Evolutionary conservation across 352 stramenopile species (phyloP), one percentile per base, ranked within the genome.

Genomic region (Globisporangium polare): DNA sequence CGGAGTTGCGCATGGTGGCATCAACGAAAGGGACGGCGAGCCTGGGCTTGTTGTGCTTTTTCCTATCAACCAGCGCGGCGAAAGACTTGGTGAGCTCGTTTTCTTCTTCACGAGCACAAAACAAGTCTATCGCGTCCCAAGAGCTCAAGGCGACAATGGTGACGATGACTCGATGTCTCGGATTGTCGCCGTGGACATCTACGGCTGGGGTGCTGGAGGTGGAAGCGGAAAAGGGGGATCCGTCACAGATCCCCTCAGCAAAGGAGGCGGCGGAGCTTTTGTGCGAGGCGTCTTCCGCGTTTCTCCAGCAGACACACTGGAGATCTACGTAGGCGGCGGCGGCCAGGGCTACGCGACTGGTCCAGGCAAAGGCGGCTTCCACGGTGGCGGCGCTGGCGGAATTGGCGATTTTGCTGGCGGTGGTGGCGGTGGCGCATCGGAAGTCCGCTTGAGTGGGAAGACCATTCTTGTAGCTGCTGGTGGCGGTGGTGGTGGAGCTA

Each of bases 211-310:
- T 0, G 86, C 63, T n/a, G 86, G 86, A 10, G 85, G 86, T 8
- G 86, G 83, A 33, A 80, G 81, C 22, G 78, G 77, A 18, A 54
- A 54, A n/a, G 67, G 53, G 13, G 78, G 78, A 47, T 17, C 53
- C 37, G 17, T 18, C 15, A 41, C 15, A 17, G 37, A 18, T 2
- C 24, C 17, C 18, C 72, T 77, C 5, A 80, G 68, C 5, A 78
- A 73, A 15, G 86, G 84, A n/a, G 85, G 86, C 2, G 86, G 85
- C 0, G 86, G 86, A 7, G 83, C 84, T 15, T 95, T 93, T 65
- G 69, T 71, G 0, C 79, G 85, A n/a, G 80, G 64, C 8, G 41
- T 86, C 17, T 67, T 94, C 33, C 66, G 45, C 15, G 78, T 89
- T 9, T 63, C 37, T 5, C 53, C 71, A 6, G 75, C 71, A 2